Base-by-base conservation (phyloP, 192 early-diverging fungal genomes). In the Coemansia sp. region DNA sequence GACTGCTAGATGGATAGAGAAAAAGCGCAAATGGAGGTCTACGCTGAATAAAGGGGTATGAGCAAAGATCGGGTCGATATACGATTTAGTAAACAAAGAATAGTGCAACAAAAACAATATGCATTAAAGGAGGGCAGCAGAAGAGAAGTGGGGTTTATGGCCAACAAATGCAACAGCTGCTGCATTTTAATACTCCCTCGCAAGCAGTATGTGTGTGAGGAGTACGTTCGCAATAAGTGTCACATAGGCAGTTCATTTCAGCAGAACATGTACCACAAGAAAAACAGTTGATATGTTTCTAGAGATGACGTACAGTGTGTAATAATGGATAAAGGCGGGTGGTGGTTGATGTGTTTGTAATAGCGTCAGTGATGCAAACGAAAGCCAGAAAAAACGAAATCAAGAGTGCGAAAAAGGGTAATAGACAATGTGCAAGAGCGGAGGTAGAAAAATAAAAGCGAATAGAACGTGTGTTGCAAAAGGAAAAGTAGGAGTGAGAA, bases 71-170 rank as follows among this genome's bases (percentile, higher is more conserved):
- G 20, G 6, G 20, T 51, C 48, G 48, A 51, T 26, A 26, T 26
- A 13, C 48, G 48, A 51, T 51, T 51, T 51, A 51, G 48, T 51
- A 51, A 51, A 51, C 48, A 51, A 51, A 51, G n/a, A 51, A 12
- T 13, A 43, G 18, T 0, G 40, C 3, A 43, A 13, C 15, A 10
- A 43, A 18, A 43, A 4, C 5, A 43, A 18, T 43, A 43, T 16
- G 13, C 18, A n/a, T n/a, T n/a, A n/a, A n/a, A n/a, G n/a, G 37
- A 40, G 37, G 15, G 48, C 7, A 51, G 25, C 48, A 26, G 8
- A 26, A 23, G 48, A 23, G 13, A 51, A 10, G 25, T 8, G 8
- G 21, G 8, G 25, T 43, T 18, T 18, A 43, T 43, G 9, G 7
- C 40, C 12, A 43, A 43, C 1, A 16, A 16, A 43, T 43, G 40